phyloP scores from a whole-genome alignment of 1,284 basidiomycete genomes.

The Ustilago hordei region DNA sequence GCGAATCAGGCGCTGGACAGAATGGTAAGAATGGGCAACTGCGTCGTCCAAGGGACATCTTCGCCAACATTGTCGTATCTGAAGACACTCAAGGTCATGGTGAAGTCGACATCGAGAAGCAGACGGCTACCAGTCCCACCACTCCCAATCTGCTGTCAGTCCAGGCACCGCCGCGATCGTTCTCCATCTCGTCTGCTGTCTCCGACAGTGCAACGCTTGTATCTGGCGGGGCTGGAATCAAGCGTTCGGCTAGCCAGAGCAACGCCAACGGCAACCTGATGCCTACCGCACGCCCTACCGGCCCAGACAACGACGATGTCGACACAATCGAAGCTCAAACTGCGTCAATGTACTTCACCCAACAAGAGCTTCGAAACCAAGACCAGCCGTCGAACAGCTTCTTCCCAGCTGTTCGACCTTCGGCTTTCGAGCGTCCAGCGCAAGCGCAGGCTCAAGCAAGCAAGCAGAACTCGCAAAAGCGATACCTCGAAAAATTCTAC shows the following conservation, averaged over 20 bases:
- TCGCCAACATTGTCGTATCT: not conserved
- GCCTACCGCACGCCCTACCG: not conserved
- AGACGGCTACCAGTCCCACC: not conserved
- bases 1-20: slow-evolving; percentile 23
- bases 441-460: slow-evolving; percentile 3
- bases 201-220: slow-evolving; percentile 30
- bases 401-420: slow-evolving; percentile 38
- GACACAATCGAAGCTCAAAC: slow-evolving; percentile 13
- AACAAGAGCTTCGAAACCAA: slow-evolving; percentile 28
- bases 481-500: slow-evolving; percentile 42
- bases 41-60: slow-evolving; percentile 13
- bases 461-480: slow-evolving; percentile 28
- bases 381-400: slow-evolving; percentile 29
- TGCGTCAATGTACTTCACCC: slow-evolving; percentile 28
- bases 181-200: slow-evolving; percentile 22
- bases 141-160: slow-evolving; percentile 8
- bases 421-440: slow-evolving; percentile 23
- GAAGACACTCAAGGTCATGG: not conserved
- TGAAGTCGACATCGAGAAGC: slow-evolving; percentile 26
- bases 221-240: slow-evolving; percentile 7
- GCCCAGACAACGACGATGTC: not conserved
- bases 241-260: slow-evolving; percentile 13
- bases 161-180: slow-evolving; percentile 21
- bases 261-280: not conserved
- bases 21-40: not conserved